These are phyloP conservation scores for Hanseniaspora sp. DNA, from an alignment of 1,139 yeast species.

Conservation along the genomic window DNA sequence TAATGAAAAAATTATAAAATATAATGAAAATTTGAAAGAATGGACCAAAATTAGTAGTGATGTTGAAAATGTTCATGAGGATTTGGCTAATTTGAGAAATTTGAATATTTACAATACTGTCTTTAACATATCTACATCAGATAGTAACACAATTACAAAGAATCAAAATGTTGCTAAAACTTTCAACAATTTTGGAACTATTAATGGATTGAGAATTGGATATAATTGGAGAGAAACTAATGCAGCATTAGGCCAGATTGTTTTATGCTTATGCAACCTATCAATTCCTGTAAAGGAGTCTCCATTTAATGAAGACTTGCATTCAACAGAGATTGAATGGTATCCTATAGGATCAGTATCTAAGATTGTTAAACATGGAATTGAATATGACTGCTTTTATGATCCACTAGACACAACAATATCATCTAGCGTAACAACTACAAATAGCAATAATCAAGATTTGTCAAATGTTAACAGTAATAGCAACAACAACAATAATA, in stretches of 20 bases:
- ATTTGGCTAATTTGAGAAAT: constrained; percentile 57
- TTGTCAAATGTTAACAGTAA: neutral
- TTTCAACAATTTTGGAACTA: constrained; percentile 50
- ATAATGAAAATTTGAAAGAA: constrained; percentile 28
- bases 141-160: constrained; percentile 24
- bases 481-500: constrained; percentile 24
- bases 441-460: constrained; percentile 6
- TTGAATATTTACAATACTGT: constrained; percentile 70
- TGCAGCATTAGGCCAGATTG: constrained; percentile 82
- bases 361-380: neutral
- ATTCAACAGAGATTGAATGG: neutral
- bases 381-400: constrained; percentile 7
- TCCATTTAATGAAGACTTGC: neutral
- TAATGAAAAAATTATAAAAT: constrained; percentile 25
- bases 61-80: constrained; percentile 50
- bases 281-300: constrained; percentile 4
- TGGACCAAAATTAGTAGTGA: constrained; percentile 52
- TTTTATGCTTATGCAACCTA: constrained; percentile 40
- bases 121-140: constrained; percentile 71
- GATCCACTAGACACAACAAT: constrained; percentile 1
- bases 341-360: constrained; percentile 10
- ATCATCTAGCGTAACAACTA: neutral
- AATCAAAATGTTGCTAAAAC: neutral
- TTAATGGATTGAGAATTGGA: constrained; percentile 76
- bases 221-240: constrained; percentile 88